Percentiles rank a stretch among this genome's conserved stretches.
phyloP scores from a whole-genome alignment of 768 basidiomycete genomes.

The Termitomyces sp. region DNA sequence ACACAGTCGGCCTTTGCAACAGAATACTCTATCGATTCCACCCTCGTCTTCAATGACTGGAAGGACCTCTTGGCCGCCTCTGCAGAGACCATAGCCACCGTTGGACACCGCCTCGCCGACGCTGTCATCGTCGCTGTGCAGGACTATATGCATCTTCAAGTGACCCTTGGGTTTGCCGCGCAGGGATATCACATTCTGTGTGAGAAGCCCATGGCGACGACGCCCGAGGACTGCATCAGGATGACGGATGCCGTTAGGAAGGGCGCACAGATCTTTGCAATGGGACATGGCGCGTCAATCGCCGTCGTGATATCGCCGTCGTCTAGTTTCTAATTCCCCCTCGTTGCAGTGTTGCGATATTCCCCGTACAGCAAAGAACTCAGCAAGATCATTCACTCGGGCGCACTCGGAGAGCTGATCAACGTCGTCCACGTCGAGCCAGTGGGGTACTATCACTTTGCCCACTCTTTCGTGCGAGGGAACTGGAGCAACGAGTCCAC shows the following conservation, averaged over 20 bases:
- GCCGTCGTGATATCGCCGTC: background rate
- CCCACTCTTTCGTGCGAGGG: constrained; percentile 83
- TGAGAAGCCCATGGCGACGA: constrained; percentile 91
- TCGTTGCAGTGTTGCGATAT: constrained; percentile 68
- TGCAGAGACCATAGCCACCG: constrained; percentile 52
- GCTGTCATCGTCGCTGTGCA: constrained; percentile 79
- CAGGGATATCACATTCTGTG: constrained; percentile 88
- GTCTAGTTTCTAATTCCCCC: background rate
- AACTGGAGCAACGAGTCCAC: constrained; percentile 68
- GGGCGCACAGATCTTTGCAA: constrained; percentile 72
- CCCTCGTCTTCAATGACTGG: constrained; percentile 69
- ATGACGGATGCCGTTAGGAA: constrained; percentile 71
- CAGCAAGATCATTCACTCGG: constrained; percentile 63
- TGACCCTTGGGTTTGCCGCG: constrained; percentile 65
- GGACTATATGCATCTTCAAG: constrained; percentile 72
- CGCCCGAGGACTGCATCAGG: constrained; percentile 60
- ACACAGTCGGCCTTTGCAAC: constrained; percentile 55
- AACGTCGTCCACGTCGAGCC: constrained; percentile 85
- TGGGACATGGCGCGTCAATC: constrained; percentile 70
- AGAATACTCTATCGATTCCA: constrained; percentile 53
- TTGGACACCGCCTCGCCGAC: constrained; percentile 72
- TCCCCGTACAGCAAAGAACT: constrained; percentile 77
- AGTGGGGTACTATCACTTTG: constrained; percentile 83
- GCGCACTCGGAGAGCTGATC: constrained; percentile 67
- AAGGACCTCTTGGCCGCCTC: constrained; percentile 65